Evolutionary conservation across 78 protist species (phyloP), one percentile per base, ranked within the genome.

Genomic region (Cyanophora paradoxa): DNA sequence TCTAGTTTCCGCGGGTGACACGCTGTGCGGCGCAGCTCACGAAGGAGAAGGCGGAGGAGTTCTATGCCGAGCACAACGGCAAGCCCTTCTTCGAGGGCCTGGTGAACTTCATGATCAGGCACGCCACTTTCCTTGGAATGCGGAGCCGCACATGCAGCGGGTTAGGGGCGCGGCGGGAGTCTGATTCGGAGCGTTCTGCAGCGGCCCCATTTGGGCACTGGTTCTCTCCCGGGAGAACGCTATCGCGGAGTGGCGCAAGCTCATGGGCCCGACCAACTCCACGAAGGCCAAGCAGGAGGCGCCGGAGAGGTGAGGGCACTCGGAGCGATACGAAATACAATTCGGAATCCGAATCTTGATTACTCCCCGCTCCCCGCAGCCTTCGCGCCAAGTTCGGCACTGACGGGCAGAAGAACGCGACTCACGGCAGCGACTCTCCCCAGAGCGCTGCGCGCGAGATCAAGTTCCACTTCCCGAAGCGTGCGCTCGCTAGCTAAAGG

Each of bases 41-140:
- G 2, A 30, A 63, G 36, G 71, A 46, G 46, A 58, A 48, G 69
- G 86, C 76, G 39, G 59, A 39, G 10, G 74, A 48, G 42, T 82
- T 82, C 58, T 82, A 82, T 30, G 74, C 4, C 22, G 86, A 82
- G 44, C 86, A 83, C 52, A 31, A 44, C n/a, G 82, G 79, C 48
- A 77, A 61, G 73, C 67, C 65, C 28, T 83, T 77, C 42, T 83
- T 30, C 66, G 62, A n/a, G 19, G 30, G 30, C 40, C 75, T 83
- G 11, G 72, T 72, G 19, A 8, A 8, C 14, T 83, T 64, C 78
- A 77, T 83, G 82, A 67, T 80, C 30, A 56, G 81, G 58, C 34
- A 17, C 13, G n/a, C 13, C 11, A 54, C 5, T 7, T 22, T 54
- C 50, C 50, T 44, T 13, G 50, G n/a, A n/a, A n/a, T n/a, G n/a